These are phyloP conservation scores for Chalara sp. DNA, from an alignment of 2,329 filamentous ascomycete genomes.

Conservation along the genomic window DNA sequence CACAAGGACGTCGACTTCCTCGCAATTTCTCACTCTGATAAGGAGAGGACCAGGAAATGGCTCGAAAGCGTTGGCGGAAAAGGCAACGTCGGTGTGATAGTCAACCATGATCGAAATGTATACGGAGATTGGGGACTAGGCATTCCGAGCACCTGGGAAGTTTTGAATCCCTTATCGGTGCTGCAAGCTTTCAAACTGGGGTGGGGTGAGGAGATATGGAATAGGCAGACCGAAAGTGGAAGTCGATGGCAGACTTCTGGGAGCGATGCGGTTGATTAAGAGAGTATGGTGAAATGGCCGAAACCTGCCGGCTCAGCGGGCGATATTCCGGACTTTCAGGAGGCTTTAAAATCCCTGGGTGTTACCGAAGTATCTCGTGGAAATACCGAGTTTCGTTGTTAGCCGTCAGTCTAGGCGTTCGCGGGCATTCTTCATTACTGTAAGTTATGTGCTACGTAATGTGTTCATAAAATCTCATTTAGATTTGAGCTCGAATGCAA, in stretches of 20 bases:
- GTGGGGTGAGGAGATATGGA: slow-evolving; percentile 59
- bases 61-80: slow-evolving; percentile 17
- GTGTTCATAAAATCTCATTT: too few species aligned
- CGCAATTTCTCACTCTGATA: slow-evolving; percentile 54
- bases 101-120: slow-evolving; percentile 52
- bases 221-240: slow-evolving; percentile 57
- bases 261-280: slow-evolving; percentile 51
- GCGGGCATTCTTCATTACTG: too few species aligned
- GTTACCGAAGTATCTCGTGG: too few species aligned
- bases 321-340: slow-evolving; percentile 46
- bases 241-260: slow-evolving; percentile 63
- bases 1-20: slow-evolving; percentile 48
- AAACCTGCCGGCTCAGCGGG: slow-evolving; percentile 41
- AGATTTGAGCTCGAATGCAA: too few species aligned
- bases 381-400: too few species aligned
- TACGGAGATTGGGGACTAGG: slow-evolving; percentile 64
- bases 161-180: slow-evolving; percentile 51
- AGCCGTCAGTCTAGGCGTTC: too few species aligned
- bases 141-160: slow-evolving; percentile 51
- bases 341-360: slow-evolving; percentile 31
- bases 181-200: slow-evolving; percentile 51
- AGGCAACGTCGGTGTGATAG: slow-evolving; percentile 46
- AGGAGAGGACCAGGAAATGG: slow-evolving; percentile 44
- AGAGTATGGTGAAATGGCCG: slow-evolving; percentile 47
- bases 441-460: too few species aligned